A percentile compares a stretch with the other conserved stretches of the same genome.
phyloP scores from a whole-genome alignment of 306 rosid genomes.

The Cucurbita moschata region DNA sequence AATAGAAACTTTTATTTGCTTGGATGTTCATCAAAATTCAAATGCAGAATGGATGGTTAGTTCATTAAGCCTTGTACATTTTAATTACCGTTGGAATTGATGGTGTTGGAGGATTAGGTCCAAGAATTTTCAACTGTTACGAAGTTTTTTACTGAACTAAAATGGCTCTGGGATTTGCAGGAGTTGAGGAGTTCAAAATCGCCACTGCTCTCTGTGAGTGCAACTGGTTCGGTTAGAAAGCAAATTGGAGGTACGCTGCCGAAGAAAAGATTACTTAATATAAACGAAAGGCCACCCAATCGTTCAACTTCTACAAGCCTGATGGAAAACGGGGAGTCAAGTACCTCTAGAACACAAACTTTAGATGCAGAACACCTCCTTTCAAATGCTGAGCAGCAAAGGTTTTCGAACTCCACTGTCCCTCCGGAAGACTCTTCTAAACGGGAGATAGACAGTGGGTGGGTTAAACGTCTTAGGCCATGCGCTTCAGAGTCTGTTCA shows the following conservation, averaged over 20 bases:
- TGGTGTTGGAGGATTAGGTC: neutral
- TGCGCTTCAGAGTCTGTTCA: conserved; percentile 23
- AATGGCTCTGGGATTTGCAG: conserved; percentile 32
- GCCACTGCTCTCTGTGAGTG: conserved; percentile 17
- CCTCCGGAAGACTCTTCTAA: conserved; percentile 21
- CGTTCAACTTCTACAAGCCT: conserved; percentile 23
- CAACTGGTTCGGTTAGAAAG: conserved; percentile 23
- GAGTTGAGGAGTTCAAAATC: conserved; percentile 25
- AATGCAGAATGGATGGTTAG: neutral
- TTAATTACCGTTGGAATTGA: neutral
- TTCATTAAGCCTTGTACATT: neutral
- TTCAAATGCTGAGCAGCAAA: conserved; percentile 32
- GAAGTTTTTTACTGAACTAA: conserved; percentile 7
- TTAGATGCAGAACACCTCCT: conserved; percentile 52
- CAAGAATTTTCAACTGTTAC: neutral
- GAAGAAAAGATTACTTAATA: conserved; percentile 26
- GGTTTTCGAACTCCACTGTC: conserved; percentile 25
- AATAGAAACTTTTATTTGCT: neutral
- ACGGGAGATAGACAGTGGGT: conserved; percentile 44
- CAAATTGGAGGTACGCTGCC: conserved; percentile 16
- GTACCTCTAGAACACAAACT: conserved; percentile 77
- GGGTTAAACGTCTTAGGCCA: conserved; percentile 71
- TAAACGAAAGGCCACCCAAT: conserved; percentile 36
- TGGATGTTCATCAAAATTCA: neutral
- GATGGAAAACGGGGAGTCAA: conserved; percentile 40